These are phyloP conservation scores for Withania somnifera DNA, from an alignment of 305 asterid genomes.

Conservation along the genomic window DNA sequence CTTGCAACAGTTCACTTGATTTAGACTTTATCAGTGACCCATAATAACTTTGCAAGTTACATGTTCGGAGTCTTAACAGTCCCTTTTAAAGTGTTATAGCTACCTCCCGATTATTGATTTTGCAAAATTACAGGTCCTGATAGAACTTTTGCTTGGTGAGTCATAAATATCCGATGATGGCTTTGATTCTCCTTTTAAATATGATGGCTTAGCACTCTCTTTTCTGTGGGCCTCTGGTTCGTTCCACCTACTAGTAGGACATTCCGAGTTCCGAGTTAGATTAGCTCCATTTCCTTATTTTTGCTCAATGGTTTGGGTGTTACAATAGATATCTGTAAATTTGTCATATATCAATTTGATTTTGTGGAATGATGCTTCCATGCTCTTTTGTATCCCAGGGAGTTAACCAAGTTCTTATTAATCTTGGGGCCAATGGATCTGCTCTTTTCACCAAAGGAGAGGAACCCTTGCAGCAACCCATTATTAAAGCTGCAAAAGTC, in stretches of 20 bases:
- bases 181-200: neutral
- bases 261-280: neutral
- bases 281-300: neutral
- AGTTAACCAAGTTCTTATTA: constrained; percentile 74
- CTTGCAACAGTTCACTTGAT: neutral
- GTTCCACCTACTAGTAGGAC: neutral
- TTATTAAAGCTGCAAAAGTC: constrained; percentile 63
- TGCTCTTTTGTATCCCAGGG: constrained; percentile 38
- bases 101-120: neutral
- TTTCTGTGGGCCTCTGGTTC: neutral
- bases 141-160: neutral
- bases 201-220: neutral
- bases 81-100: neutral
- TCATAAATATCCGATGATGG: neutral
- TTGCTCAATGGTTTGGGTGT: neutral
- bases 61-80: neutral
- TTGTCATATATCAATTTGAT: neutral
- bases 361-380: neutral
- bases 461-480: constrained; percentile 59
- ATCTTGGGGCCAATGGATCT: constrained; percentile 85
- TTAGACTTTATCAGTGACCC: neutral
- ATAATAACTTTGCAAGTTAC: neutral
- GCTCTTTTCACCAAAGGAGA: constrained; percentile 68
- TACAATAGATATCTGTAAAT: neutral
- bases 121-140: neutral